These are phyloP conservation scores for Plenodomus biglobosus DNA, from an alignment of 2,329 filamentous ascomycete genomes.

Conservation along the genomic window DNA sequence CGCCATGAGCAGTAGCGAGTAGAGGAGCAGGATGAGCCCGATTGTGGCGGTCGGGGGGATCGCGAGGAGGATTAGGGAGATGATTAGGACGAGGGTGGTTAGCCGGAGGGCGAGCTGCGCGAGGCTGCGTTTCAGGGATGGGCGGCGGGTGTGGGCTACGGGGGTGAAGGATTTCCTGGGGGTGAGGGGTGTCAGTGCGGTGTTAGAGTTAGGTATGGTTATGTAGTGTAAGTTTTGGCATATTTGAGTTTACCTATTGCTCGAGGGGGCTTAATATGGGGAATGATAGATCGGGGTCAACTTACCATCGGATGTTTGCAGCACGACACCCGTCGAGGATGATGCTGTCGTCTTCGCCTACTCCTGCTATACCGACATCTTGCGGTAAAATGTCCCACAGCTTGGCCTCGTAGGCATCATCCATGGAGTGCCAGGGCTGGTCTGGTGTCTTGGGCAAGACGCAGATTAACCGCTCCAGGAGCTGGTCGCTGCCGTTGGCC, in stretches of 20 bases:
- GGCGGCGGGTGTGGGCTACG: constrained; percentile 32
- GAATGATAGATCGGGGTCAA: too few species aligned
- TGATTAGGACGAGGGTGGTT: constrained; percentile 18
- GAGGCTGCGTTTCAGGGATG: constrained; percentile 31
- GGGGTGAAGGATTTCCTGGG: constrained; percentile 42
- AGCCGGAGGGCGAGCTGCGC: constrained; percentile 21
- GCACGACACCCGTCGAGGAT: constrained; percentile 48
- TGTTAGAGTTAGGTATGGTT: too few species aligned
- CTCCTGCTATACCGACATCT: constrained; percentile 45
- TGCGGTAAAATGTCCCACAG: constrained; percentile 52
- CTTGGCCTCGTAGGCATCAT: constrained; percentile 47
- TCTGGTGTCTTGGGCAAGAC: constrained; percentile 39
- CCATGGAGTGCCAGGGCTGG: constrained; percentile 46
- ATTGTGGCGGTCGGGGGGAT: neutral
- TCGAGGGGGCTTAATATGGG: too few species aligned
- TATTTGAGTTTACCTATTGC: too few species aligned
- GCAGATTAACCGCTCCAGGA: constrained; percentile 52
- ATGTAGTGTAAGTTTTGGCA: too few species aligned
- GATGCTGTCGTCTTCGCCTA: constrained; percentile 47
- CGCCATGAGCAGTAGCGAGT: constrained; percentile 31
- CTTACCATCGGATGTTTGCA: constrained; percentile 47
- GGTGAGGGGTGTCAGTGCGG: neutral
- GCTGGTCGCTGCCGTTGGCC: constrained; percentile 49
- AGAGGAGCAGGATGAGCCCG: constrained; percentile 25
- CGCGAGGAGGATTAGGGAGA: constrained; percentile 15